Conservation (phyloP, 202 grass and related monocot species). For the Setaria viridis region DNA sequence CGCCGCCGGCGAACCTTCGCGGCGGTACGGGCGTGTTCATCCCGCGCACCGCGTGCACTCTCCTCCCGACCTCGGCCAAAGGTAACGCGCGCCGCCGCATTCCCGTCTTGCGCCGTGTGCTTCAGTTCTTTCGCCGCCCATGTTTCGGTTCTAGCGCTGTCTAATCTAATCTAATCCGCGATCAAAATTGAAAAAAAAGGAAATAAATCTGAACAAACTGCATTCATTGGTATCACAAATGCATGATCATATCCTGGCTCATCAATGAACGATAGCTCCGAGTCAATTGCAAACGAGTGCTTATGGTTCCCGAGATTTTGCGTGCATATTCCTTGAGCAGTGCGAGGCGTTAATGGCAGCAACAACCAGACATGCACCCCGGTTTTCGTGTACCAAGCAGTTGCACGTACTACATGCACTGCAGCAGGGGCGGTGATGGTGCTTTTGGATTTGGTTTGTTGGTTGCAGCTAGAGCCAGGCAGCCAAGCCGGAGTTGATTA, state of each 20-base stretch:
- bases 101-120: too few species aligned
- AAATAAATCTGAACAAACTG: neutral
- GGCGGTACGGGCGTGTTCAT: constrained; percentile 64
- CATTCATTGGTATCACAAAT: neutral
- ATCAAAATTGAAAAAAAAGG: neutral
- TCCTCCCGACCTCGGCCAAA: neutral
- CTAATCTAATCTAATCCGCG: neutral
- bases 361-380: neutral
- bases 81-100: constrained; percentile 18
- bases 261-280: neutral
- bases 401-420: neutral
- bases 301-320: neutral
- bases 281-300: neutral
- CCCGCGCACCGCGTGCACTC: constrained; percentile 31
- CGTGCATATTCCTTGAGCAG: constrained; percentile 4
- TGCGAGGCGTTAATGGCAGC: constrained; percentile 14
- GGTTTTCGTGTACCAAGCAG: neutral
- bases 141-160: neutral
- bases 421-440: neutral
- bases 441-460: neutral
- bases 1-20: constrained; percentile 26
- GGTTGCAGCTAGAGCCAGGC: neutral
- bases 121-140: neutral
- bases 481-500: neutral
- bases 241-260: neutral